Evolutionary conservation across 345 rosid genomes (phyloP).

Genomic region (Raphanus sativus): DNA sequence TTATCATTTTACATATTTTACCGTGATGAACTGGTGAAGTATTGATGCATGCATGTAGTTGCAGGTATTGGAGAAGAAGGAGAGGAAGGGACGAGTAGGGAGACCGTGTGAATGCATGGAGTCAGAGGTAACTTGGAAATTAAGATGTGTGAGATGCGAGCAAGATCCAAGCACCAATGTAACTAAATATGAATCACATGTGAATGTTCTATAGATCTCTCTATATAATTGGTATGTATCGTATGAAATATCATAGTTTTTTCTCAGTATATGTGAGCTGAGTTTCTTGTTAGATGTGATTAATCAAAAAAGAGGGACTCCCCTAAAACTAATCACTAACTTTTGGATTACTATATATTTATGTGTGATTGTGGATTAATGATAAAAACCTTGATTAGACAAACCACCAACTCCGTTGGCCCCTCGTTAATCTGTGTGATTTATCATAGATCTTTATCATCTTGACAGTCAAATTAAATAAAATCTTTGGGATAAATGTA

Average conservation of each 20-base stretch:
- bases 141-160: slow-evolving; percentile 31
- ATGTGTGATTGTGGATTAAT: neutral
- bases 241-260: neutral
- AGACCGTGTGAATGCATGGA: slow-evolving; percentile 29
- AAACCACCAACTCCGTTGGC: slow-evolving; percentile 23
- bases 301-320: neutral
- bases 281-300: neutral
- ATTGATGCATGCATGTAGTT: neutral
- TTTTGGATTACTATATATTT: neutral
- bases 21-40: neutral
- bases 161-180: slow-evolving; percentile 4
- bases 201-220: slow-evolving; percentile 8
- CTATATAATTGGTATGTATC: neutral
- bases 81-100: neutral
- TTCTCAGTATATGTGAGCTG: neutral
- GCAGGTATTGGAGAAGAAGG: neutral
- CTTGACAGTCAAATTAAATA: slow-evolving; percentile 2
- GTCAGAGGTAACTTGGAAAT: slow-evolving; percentile 26
- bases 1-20: neutral
- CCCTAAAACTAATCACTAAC: neutral
- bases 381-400: slow-evolving; percentile 18
- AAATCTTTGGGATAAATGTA: neutral
- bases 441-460: neutral
- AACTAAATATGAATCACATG: slow-evolving; percentile 4
- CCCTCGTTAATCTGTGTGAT: slow-evolving; percentile 1